phyloP scores from a whole-genome alignment of 1,284 basidiomycete species.

The Fomitopsis betulina region DNA sequence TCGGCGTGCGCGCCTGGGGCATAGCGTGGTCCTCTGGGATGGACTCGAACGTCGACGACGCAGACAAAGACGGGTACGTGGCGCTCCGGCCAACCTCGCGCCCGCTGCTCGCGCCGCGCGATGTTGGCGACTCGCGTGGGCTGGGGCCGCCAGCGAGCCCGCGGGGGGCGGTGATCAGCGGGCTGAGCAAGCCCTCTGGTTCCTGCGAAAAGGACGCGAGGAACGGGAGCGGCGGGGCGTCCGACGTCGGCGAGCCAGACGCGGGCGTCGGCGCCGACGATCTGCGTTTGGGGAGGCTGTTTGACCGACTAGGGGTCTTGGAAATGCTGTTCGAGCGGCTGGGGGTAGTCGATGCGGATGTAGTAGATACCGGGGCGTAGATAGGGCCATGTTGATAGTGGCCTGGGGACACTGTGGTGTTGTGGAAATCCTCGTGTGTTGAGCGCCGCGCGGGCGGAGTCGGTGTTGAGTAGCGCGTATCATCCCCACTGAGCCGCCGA shows the following conservation, averaged over 20 bases:
- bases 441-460: conserved; percentile 7
- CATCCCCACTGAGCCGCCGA: conserved; percentile 3
- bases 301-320: conserved; percentile 16
- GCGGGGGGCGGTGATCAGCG: conserved; percentile 36
- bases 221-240: conserved; percentile 14
- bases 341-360: conserved; percentile 7
- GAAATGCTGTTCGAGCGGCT: conserved; percentile 18
- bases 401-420: conserved; percentile 3
- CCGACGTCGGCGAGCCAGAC: conserved; percentile 8
- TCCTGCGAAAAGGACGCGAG: conserved; percentile 45
- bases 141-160: conserved; percentile 8
- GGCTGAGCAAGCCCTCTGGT: conserved; percentile 48
- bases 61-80: conserved; percentile 27
- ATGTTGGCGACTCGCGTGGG: conserved; percentile 8
- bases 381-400: conserved; percentile 18
- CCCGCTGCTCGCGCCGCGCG: conserved; percentile 3
- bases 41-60: conserved; percentile 19
- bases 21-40: conserved; percentile 30
- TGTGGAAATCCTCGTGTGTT: conserved; percentile 9
- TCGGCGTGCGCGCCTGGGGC: conserved; percentile 18
- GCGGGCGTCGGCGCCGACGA: conserved; percentile 12
- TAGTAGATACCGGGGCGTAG: conserved; percentile 16
- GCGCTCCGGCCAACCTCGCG: conserved; percentile 31
- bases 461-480: background rate
- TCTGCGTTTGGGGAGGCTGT: conserved; percentile 15